Base-by-base conservation (phyloP, 495 filamentous ascomycete genomes). In the Cairneyella variabilis region DNA sequence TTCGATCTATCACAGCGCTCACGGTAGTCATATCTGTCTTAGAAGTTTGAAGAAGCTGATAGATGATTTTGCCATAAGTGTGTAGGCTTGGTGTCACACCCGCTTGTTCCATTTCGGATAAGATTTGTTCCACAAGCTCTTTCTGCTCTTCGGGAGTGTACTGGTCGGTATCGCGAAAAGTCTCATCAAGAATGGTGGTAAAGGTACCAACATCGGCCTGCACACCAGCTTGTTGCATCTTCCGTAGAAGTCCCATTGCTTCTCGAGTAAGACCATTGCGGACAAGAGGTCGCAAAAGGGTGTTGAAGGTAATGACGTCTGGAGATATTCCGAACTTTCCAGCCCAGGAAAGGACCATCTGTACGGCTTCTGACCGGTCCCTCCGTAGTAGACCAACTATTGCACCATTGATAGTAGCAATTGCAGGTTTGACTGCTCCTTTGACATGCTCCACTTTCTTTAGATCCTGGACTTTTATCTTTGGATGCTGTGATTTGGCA, bases 231-330 rank as follows among this genome's bases (percentile, higher is more conserved):
- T 48, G 36, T 45, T 69, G 46, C 82, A 85, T 85, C 18, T 71
- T 57, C 17, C 58, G 18, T 3, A 70, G 56, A 9, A 72, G 46
- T 1, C 23, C 17, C 10, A 56, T 38, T 16, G 62, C 54, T 44
- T 62, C 54, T 22, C 60, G 52, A 23, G 59, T 59, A 16, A 71
- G 56, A 18, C 69, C 71, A 32, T 65, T 53, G 16, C 74, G 73
- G 52, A 90, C 69, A 37, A 80, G 61, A 2, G 75, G 66, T 6
- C 73, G 69, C 22, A 91, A 71, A 9, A 89, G 72, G 3, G 74
- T 82, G 67, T 91, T 91, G 70, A 81, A 91, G 11, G 87, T 89
- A 48, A 69, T 67, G 28, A 76, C 65, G 60, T 88, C 78, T 16
- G 83, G 82, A 28, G 70, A 47, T 40, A 91, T 77, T 23, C 70